A percentile compares a stretch with the other conserved stretches of the same genome.
These are phyloP conservation scores for Cercospora beticola DNA, from an alignment of 2,329 filamentous ascomycete genomes.

Conservation along the genomic window DNA sequence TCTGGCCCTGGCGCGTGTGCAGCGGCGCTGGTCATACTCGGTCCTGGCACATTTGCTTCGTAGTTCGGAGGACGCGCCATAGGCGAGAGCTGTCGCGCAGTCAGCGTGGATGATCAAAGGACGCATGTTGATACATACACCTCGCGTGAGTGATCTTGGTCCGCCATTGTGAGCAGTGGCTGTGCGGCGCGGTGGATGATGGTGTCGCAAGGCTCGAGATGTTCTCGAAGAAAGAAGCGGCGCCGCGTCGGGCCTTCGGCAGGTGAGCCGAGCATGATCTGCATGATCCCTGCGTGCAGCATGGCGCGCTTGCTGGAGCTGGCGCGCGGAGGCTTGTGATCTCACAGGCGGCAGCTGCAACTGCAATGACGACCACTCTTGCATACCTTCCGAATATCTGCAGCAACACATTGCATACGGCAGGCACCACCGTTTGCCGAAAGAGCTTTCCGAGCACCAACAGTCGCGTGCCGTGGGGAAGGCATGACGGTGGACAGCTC, in stretches of 20 bases:
- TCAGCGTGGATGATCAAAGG: background rate
- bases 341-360: background rate
- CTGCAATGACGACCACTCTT: background rate
- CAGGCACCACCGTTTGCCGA: background rate
- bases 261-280: background rate
- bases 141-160: conserved; percentile 34
- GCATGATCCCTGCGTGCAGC: background rate
- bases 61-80: conserved; percentile 91
- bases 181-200: background rate
- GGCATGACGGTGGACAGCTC: background rate
- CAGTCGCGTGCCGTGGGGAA: background rate
- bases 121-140: conserved; percentile 13
- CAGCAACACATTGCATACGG: background rate
- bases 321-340: background rate
- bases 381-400: background rate
- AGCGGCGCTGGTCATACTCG: conserved; percentile 56
- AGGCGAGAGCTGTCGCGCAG: conserved; percentile 56
- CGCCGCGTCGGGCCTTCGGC: background rate
- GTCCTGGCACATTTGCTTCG: conserved; percentile 92
- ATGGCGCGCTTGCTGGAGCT: background rate
- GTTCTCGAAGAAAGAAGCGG: conserved; percentile 8
- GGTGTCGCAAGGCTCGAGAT: background rate
- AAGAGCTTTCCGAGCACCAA: background rate
- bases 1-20: conserved; percentile 1
- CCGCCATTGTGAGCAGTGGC: conserved; percentile 20